Evolutionary conservation across 805 yeast genomes (phyloP).

Genomic region (Ogataea haglerorum): DNA sequence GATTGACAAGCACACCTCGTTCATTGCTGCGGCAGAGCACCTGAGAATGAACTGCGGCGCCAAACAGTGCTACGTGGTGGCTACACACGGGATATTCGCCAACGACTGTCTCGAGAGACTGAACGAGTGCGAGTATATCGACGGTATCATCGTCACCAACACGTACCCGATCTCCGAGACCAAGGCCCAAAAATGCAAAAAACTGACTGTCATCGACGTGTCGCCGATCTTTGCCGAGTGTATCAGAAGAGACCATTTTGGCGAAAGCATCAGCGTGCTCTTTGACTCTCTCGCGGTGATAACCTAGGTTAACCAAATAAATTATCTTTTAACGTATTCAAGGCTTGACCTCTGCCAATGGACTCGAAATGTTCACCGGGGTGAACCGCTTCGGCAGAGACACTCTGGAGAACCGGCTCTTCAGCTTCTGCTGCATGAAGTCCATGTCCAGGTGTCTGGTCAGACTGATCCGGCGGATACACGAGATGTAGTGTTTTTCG

Average conservation of each 20-base stretch:
- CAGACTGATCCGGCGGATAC: conserved; percentile 85
- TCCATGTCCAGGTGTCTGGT: conserved; percentile 94
- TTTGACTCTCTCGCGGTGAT: conserved; percentile 78
- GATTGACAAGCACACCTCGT: conserved; percentile 92
- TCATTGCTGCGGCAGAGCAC: conserved; percentile 98
- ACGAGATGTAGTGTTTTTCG: conserved; percentile 93
- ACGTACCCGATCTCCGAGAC: conserved; percentile 85
- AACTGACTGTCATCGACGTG: conserved; percentile 85
- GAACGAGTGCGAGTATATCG: conserved; percentile 76
- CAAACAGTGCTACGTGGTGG: conserved; percentile 80
- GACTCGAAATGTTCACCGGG: conserved; percentile 80
- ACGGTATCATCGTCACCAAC: conserved; percentile 91
- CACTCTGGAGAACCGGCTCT: conserved; percentile 80
- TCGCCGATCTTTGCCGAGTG: conserved; percentile 97
- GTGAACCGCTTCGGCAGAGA: conserved; percentile 87
- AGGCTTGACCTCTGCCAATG: conserved; percentile 23
- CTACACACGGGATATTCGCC: conserved; percentile 93
- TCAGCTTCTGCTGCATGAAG: conserved; percentile 75
- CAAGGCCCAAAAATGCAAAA: conserved; percentile 53
- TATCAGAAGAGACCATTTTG: conserved; percentile 97
- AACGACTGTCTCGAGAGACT: conserved; percentile 81
- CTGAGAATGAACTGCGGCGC: conserved; percentile 96
- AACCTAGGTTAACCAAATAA: conserved; percentile 17
- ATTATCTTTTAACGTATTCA: conserved; percentile 1
- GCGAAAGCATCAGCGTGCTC: conserved; percentile 90